Conservation (phyloP, 1,139 yeast species). For the Nakaseomyces kungkrabaensis region DNA sequence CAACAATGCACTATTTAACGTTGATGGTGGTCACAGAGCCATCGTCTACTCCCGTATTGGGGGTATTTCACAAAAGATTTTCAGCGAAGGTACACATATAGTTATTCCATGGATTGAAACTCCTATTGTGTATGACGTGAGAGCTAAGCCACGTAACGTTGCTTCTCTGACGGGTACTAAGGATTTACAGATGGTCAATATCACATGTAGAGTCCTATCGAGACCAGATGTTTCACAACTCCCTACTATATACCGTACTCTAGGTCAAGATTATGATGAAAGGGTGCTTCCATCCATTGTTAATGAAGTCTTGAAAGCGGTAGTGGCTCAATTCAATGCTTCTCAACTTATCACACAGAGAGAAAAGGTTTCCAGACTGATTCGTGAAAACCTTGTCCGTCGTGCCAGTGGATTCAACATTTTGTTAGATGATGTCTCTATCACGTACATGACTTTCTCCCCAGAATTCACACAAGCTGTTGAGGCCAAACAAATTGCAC, state of each 20-base stretch:
- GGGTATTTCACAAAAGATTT: constrained; percentile 81
- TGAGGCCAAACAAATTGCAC: constrained; percentile 98
- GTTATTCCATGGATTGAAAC: constrained; percentile 92
- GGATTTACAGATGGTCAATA: constrained; percentile 97
- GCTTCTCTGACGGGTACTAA: constrained; percentile 98
- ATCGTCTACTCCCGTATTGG: constrained; percentile 80
- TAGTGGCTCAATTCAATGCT: constrained; percentile 97
- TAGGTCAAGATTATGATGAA: constrained; percentile 92
- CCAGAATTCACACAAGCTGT: constrained; percentile 98
- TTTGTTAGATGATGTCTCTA: constrained; percentile 85
- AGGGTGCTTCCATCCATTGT: constrained; percentile 93
- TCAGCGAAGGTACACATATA: constrained; percentile 91
- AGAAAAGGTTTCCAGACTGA: constrained; percentile 86
- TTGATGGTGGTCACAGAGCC: constrained; percentile 99
- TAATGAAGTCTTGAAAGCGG: constrained; percentile 91
- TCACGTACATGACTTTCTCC: constrained; percentile 91
- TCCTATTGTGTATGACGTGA: constrained; percentile 85
- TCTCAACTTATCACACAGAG: constrained; percentile 96
- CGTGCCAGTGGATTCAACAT: constrained; percentile 88
- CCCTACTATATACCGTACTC: constrained; percentile 79
- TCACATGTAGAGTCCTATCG: constrained; percentile 91
- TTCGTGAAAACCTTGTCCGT: constrained; percentile 81
- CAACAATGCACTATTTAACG: constrained; percentile 78
- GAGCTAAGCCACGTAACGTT: constrained; percentile 95
- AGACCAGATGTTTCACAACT: constrained; percentile 73